A percentile compares a stretch with the other conserved stretches of the same genome.
These are phyloP conservation scores for Penicillium goetzii DNA, from an alignment of 495 filamentous ascomycete species.

Conservation along the genomic window DNA sequence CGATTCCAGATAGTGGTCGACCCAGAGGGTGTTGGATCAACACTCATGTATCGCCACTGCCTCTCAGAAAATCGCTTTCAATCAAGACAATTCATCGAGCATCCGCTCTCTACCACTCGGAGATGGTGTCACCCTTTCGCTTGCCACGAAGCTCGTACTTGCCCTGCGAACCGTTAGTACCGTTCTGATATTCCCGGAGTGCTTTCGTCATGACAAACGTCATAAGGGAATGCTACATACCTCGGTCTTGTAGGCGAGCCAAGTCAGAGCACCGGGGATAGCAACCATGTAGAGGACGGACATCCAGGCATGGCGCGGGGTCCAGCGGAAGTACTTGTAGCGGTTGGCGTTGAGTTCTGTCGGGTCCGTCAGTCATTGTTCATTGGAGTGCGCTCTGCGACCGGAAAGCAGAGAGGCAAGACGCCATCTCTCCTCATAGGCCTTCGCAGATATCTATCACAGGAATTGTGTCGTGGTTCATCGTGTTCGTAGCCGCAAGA, in stretches of 20 bases:
- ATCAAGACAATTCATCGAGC: conserved; percentile 11
- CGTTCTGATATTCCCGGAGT: conserved; percentile 11
- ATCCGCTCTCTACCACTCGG: conserved; percentile 62
- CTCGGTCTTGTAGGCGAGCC: conserved; percentile 75
- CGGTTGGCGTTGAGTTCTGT: conserved; percentile 84
- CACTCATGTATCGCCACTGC: background rate
- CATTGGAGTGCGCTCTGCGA: background rate
- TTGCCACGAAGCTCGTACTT: conserved; percentile 87
- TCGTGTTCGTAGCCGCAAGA: conserved; percentile 6
- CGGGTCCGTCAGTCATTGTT: conserved; percentile 26
- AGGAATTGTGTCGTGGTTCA: background rate
- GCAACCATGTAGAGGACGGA: conserved; percentile 72
- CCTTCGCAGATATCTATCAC: background rate
- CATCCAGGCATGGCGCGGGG: conserved; percentile 74
- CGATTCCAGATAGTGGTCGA: background rate
- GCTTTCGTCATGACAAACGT: background rate
- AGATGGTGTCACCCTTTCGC: conserved; percentile 76
- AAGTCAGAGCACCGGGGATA: conserved; percentile 70
- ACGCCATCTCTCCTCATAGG: background rate
- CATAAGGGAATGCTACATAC: conserved; percentile 56
- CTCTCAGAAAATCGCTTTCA: background rate
- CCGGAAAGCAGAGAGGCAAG: background rate
- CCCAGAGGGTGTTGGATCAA: background rate
- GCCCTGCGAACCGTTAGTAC: conserved; percentile 59
- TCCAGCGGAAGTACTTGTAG: conserved; percentile 96